phyloP scores from a whole-genome alignment of 2,329 filamentous ascomycete species.

The Claviceps paspali region DNA sequence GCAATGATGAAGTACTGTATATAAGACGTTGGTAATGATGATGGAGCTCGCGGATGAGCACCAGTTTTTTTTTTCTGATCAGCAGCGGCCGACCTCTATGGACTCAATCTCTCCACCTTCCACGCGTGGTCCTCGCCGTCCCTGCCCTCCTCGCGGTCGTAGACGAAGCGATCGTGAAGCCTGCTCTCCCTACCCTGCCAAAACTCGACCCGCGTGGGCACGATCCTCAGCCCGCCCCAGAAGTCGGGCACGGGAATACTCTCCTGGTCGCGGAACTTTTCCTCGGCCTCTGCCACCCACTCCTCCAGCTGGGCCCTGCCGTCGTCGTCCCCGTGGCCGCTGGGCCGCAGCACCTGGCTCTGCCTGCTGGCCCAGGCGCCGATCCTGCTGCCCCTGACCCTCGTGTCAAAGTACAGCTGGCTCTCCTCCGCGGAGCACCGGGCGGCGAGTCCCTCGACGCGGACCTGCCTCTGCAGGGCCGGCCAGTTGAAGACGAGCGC shows the following conservation, averaged over 20 bases:
- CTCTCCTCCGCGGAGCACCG: constrained; percentile 57
- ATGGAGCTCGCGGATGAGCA: too few relatives aligned
- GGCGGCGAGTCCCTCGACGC: constrained; percentile 67
- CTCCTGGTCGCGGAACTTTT: constrained; percentile 57
- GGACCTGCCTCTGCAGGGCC: constrained; percentile 71
- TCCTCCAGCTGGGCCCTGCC: constrained; percentile 60
- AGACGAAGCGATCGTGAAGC: constrained; percentile 86
- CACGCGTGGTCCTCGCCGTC: constrained; percentile 28
- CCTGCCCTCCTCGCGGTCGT: constrained; percentile 42
- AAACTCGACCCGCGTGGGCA: constrained; percentile 82
- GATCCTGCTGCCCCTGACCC: constrained; percentile 65
- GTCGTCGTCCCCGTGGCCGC: constrained; percentile 31
- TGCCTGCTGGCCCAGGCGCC: constrained; percentile 92
- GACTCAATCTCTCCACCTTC: constrained; percentile 60
- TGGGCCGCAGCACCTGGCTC: constrained; percentile 53
- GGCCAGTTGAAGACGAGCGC: constrained; percentile 87
- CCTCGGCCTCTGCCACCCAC: constrained; percentile 63
- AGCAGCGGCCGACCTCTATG: too few relatives aligned
- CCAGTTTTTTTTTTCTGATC: too few relatives aligned
- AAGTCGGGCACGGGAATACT: constrained; percentile 82
- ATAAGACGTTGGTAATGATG: too few relatives aligned
- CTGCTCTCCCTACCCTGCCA: constrained; percentile 87
- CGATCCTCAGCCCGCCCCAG: constrained; percentile 81
- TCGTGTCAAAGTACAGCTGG: constrained; percentile 49
- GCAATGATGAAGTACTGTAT: too few relatives aligned